Evolutionary conservation across 2,329 filamentous ascomycete genomes (phyloP), one percentile per base, ranked within the genome.

Genomic region (Calonectria pseudoturangicola): DNA sequence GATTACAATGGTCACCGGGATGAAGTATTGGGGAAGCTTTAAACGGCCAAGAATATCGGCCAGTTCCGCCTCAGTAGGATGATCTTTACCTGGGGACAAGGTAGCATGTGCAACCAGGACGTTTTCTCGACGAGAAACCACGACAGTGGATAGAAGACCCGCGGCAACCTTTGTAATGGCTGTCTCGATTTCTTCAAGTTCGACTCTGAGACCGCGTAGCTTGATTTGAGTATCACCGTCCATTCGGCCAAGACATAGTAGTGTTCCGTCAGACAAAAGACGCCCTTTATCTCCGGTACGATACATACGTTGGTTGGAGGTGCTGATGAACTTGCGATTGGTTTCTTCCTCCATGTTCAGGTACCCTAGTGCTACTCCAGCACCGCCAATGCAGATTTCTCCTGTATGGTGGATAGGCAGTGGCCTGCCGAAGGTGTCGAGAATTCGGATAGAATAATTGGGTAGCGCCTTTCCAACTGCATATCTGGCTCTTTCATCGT

Each of bases 361-460:
- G 73, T 88, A 88, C 2, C 86, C 86, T 1, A 67, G 51, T 2
- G 81, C 75, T 4, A 88, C 82, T 39, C 86, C 84, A 0, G 84
- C 79, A 15, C 87, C 87, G 1, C 68, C 68, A 18, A 72, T 65
- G 60, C 67, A 70, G 25, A 75, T 73, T 36, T 75, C 73, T 43
- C 73, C 73, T 7, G 56, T 54, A 15, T 68, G 69, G 18, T 76
- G 74, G 21, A 54, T 21, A 18, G 70, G 77, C 43, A 69, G 68
- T n/a, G 65, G 75, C 18, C 27, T 63, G 8, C 63, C 72, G 2
- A 80, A 68, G 9, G 77, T 72, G 66, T 87, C 84, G 2, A 89
- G 78, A 13, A 89, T 82, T 70, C 87, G 88, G 2, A 86, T 74
- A 1, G 83, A 80, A 1, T 83, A 81, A 73, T 84, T 85, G 0